A percentile compares a stretch with the other conserved stretches of the same genome.
Conservation (phyloP, 129 eudicot species). For the Flaveria sonorensis region DNA sequence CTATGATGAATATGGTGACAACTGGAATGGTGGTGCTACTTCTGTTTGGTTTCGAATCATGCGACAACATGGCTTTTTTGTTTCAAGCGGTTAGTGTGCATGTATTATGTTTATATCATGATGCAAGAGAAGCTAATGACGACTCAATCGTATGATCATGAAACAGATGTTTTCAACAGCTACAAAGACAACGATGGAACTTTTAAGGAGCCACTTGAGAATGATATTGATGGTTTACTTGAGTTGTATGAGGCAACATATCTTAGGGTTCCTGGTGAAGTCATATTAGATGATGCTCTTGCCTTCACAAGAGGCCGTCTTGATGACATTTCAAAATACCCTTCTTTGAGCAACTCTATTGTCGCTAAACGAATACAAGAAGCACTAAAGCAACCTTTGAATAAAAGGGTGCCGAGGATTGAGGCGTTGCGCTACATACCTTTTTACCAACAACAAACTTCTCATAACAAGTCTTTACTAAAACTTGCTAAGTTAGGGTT, state of each 20-base stretch:
- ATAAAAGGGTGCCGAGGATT: conserved; percentile 31
- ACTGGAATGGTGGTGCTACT: not conserved
- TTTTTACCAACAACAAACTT: conserved; percentile 29
- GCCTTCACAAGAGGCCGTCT: conserved; percentile 16
- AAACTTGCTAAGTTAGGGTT: conserved; percentile 9
- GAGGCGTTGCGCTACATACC: conserved; percentile 40
- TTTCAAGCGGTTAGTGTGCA: conserved; percentile 22
- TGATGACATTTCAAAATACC: conserved; percentile 13
- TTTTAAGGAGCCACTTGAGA: conserved; percentile 1
- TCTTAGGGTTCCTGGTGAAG: conserved; percentile 34
- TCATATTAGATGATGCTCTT: conserved; percentile 38
- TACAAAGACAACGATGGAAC: conserved; percentile 23
- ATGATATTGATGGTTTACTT: conserved; percentile 35
- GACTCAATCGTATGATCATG: not conserved
- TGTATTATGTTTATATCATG: not conserved
- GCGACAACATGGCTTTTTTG: conserved; percentile 16
- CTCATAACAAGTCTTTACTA: not conserved
- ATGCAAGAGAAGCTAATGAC: not conserved
- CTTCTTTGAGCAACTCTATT: not conserved
- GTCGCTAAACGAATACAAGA: conserved; percentile 28
- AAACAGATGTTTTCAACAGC: conserved; percentile 27
- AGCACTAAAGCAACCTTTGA: conserved; percentile 33
- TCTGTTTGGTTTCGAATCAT: conserved; percentile 20
- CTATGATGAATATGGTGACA: not conserved
- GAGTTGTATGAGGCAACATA: conserved; percentile 16